Conservation (phyloP, 1,284 basidiomycete species). For the Tausonia pullulans region DNA sequence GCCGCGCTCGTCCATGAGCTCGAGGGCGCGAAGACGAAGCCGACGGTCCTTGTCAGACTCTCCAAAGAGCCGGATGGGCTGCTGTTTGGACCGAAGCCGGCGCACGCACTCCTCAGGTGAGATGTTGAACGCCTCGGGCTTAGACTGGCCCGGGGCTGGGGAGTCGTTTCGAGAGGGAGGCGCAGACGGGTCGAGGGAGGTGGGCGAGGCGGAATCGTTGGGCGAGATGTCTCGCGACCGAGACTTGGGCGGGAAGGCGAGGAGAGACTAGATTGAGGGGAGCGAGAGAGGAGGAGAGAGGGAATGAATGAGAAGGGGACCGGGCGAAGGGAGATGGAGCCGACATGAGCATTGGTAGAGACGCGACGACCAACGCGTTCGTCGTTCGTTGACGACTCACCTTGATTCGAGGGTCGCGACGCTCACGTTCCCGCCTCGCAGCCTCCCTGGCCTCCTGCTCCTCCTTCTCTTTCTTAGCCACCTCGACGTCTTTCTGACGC, state of each 20-base stretch:
- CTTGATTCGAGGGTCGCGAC: conserved; percentile 14
- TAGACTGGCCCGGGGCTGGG: conserved; percentile 21
- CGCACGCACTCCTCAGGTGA: conserved; percentile 86
- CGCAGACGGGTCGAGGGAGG: conserved; percentile 27
- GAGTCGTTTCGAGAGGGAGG: conserved; percentile 17
- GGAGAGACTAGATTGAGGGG: conserved; percentile 1
- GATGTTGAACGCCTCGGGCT: conserved; percentile 66
- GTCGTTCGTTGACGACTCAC: conserved; percentile 32
- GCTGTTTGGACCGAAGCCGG: conserved; percentile 76
- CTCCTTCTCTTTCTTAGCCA: conserved; percentile 48
- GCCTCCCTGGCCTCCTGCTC: conserved; percentile 39
- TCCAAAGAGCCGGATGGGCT: conserved; percentile 89
- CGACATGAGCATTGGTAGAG: conserved; percentile 28
- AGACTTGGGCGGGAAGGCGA: conserved; percentile 5
- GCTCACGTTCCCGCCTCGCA: conserved; percentile 24
- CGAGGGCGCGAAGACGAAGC: conserved; percentile 77
- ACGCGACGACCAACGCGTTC: conserved; percentile 22
- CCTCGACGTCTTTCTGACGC: conserved; percentile 33
- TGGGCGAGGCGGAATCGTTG: conserved; percentile 22
- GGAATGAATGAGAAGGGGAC: conserved; percentile 39
- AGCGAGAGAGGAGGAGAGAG: conserved; percentile 20
- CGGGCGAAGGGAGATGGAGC: conserved; percentile 28
- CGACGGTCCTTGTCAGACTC: conserved; percentile 90
- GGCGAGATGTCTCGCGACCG: conserved; percentile 18
- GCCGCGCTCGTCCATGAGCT: conserved; percentile 82